A percentile compares a stretch with the other conserved stretches of the same genome.
These are phyloP conservation scores for Zymoseptoria passerinii DNA, from an alignment of 2,329 filamentous ascomycete species.

Conservation along the genomic window DNA sequence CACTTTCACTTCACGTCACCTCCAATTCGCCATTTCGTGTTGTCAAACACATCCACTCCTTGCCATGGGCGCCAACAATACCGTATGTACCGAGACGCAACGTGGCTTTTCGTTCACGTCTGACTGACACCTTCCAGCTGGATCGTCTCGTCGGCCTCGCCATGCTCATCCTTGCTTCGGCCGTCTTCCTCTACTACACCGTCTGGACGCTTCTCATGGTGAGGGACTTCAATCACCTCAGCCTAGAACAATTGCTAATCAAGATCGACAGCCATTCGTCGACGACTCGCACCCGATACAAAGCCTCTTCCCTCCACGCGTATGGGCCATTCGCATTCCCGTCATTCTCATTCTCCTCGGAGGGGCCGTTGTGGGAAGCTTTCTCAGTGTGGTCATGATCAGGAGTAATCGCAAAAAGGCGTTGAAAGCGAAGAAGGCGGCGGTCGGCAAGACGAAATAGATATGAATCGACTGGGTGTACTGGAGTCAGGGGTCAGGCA, in stretches of 20 bases:
- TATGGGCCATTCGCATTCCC: conserved; percentile 97
- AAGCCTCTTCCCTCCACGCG: conserved; percentile 88
- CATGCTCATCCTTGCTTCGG: conserved; percentile 66
- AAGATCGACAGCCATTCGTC: conserved; percentile 71
- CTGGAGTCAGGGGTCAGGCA: background rate
- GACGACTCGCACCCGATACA: conserved; percentile 90
- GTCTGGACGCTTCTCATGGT: conserved; percentile 98
- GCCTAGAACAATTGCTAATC: background rate
- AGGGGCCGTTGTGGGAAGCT: conserved; percentile 88
- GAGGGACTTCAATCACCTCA: conserved; percentile 25
- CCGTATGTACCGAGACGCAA: conserved; percentile 2
- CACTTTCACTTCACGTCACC: background rate
- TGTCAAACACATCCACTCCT: background rate
- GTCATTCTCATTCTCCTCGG: conserved; percentile 91
- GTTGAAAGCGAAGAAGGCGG: conserved; percentile 71
- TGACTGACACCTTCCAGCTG: conserved; percentile 53
- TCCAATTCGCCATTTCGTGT: background rate
- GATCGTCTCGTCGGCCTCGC: conserved; percentile 74
- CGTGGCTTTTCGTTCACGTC: background rate
- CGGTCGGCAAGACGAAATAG: conserved; percentile 56
- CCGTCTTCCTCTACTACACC: conserved; percentile 84
- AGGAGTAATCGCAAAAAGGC: conserved; percentile 97
- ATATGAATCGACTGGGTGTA: background rate
- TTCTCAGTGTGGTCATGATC: conserved; percentile 97
- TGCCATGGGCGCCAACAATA: conserved; percentile 17